Base-by-base conservation (phyloP, 2,329 filamentous ascomycete genomes). In the Penicillium sp. region DNA sequence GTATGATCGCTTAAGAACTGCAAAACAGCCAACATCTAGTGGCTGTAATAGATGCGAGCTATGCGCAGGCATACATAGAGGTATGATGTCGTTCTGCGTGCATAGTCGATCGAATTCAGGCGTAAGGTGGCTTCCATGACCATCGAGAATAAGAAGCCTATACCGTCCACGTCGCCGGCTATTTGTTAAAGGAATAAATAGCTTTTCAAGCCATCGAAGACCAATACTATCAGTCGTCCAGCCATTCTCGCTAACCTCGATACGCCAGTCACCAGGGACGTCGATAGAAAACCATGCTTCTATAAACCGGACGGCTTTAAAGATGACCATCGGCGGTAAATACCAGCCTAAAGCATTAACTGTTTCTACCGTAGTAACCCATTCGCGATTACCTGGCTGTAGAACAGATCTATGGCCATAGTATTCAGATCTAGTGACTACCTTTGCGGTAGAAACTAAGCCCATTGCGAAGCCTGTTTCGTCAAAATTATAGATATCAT, bases 71-170 rank as follows among this genome's bases (percentile, higher is more conserved):
- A 74, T 70, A 51, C 51, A 74, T 57, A 73, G 58, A 41, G 64
- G 66, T 48, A 73, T 68, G 58, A 76, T 74, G 42, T 73, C 70
- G 46, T 73, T 50, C 10, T 65, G 48, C 45, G 57, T 65, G 53
- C 59, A 76, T 53, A 62, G 68, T 23, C 67, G 38, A 42, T 73
- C 47, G 52, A 21, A 21, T 21, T 21, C 18, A 21, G 18, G 18
- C 18, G 18, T 21, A 21, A 21, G 18, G 3, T 21, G 59, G 52
- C 65, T 73, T 52, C 57, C 52, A 61, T 76, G 57, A 43, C 69
- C 59, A 61, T 76, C 67, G 29, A 76, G 57, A 50, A 76, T 66
- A 6, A 76, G 58, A 4, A 76, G 62, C 23, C 63, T 56, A 62
- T 71, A 68, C 43, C 8, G 41, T 7, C 70, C 63, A 31, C 59